These are phyloP conservation scores for Auricularia sp. DNA, from an alignment of 768 basidiomycete species.

Conservation along the genomic window DNA sequence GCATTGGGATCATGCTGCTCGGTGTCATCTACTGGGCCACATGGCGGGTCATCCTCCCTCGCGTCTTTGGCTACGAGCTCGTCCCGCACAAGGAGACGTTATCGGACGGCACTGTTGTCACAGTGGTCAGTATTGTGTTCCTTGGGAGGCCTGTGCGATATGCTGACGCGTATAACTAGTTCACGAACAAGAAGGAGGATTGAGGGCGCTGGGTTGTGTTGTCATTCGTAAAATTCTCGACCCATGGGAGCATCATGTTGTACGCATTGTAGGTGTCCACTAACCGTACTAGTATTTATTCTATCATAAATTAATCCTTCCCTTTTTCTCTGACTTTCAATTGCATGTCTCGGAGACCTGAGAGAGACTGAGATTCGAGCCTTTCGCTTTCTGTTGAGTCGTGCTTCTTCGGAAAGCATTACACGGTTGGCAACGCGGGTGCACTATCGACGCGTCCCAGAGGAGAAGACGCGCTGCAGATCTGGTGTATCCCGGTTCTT, in stretches of 20 bases:
- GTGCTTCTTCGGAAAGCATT: no score
- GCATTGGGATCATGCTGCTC: slow-evolving; percentile 28
- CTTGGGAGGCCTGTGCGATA: not conserved
- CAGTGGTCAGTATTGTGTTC: slow-evolving; percentile 27
- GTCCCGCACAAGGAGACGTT: slow-evolving; percentile 40
- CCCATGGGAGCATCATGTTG: not conserved
- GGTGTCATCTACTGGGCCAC: slow-evolving; percentile 46
- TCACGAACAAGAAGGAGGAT: not conserved
- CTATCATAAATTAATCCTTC: no score
- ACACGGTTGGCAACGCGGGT: no score
- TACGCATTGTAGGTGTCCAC: not conserved
- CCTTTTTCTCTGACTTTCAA: no score
- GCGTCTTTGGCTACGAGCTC: slow-evolving; percentile 38
- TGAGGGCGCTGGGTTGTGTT: not conserved
- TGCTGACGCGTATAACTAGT: not conserved
- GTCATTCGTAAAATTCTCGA: no score
- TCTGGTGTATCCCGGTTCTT: no score
- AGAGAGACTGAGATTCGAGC: no score
- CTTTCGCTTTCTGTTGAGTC: no score
- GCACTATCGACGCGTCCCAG: no score
- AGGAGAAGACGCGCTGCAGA: no score
- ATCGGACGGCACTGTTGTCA: slow-evolving; percentile 45
- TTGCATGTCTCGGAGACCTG: no score
- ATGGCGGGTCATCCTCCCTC: slow-evolving; percentile 43
- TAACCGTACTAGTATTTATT: no score